phyloP scores from a whole-genome alignment of 1,139 yeast species.

The Lodderomyces parapsilosis region DNA sequence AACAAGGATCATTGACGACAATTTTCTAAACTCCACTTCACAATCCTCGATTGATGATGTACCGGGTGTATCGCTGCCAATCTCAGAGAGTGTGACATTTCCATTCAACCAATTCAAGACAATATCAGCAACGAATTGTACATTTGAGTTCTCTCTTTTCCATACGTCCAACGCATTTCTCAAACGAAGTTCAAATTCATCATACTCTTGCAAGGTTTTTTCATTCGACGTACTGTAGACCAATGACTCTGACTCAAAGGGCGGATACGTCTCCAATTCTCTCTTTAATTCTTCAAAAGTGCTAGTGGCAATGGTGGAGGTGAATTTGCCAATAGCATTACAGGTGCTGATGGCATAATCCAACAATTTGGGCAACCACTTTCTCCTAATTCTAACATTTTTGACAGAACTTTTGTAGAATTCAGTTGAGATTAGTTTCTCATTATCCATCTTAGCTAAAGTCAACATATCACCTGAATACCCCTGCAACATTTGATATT shows the following conservation, averaged over 20 bases:
- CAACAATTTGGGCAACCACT: conserved; percentile 50
- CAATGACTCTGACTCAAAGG: conserved; percentile 12
- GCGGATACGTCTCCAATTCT: conserved; percentile 17
- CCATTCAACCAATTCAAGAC: conserved; percentile 38
- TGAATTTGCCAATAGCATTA: conserved; percentile 19
- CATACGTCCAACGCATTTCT: conserved; percentile 22
- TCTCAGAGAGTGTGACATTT: conserved; percentile 6
- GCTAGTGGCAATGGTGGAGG: conserved; percentile 12
- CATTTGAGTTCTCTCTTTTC: conserved; percentile 24
- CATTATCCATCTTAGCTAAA: conserved; percentile 15
- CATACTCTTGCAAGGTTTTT: conserved; percentile 22
- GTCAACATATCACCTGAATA: conserved; percentile 17
- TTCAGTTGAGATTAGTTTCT: conserved; percentile 18
- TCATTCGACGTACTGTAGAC: conserved; percentile 17
- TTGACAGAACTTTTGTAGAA: conserved; percentile 16
- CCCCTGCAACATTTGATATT: conserved; percentile 14
- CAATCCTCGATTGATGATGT: conserved; percentile 32
- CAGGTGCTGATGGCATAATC: conserved; percentile 45
- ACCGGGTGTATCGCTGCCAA: conserved; percentile 2
- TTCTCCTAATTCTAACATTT: conserved; percentile 20
- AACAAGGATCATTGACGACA: conserved; percentile 63
- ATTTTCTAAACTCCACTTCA: conserved; percentile 48
- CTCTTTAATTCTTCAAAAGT: conserved; percentile 23
- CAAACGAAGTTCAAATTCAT: conserved; percentile 18
- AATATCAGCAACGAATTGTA: conserved; percentile 48